Percentiles rank a stretch among this genome's conserved stretches.
Evolutionary conservation across 2,329 filamentous ascomycete species (phyloP).

Genomic region (Epicoccum nigrum): DNA sequence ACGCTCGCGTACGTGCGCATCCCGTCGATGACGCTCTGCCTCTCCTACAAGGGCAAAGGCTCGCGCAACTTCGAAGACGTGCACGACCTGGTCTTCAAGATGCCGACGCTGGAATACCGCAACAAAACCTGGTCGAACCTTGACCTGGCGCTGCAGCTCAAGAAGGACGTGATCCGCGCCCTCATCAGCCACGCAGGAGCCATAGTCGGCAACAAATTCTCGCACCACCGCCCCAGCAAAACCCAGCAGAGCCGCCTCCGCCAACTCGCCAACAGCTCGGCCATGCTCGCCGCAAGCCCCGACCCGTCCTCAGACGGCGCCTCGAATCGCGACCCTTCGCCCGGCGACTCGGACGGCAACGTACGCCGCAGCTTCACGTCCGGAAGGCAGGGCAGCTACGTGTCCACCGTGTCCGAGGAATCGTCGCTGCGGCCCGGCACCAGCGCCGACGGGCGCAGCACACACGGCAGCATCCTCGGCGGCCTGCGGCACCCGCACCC

Average conservation of each 20-base stretch:
- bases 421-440: slow-evolving; percentile 28
- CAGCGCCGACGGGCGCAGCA: slow-evolving; percentile 25
- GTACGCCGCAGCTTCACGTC: slow-evolving; percentile 40
- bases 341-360: slow-evolving; percentile 35
- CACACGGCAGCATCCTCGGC: slow-evolving; percentile 35
- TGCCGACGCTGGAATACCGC: slow-evolving; percentile 91
- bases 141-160: slow-evolving; percentile 87
- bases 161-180: slow-evolving; percentile 92
- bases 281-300: slow-evolving; percentile 58
- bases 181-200: slow-evolving; percentile 94
- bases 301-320: slow-evolving; percentile 43
- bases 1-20: slow-evolving; percentile 95
- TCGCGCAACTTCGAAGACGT: slow-evolving; percentile 96
- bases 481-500: slow-evolving; percentile 20
- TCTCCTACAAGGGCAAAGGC: slow-evolving; percentile 95
- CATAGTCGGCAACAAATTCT: slow-evolving; percentile 97
- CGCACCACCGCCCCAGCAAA: slow-evolving; percentile 80
- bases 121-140: slow-evolving; percentile 99
- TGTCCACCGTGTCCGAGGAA: slow-evolving; percentile 41
- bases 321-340: slow-evolving; percentile 40
- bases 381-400: slow-evolving; percentile 36
- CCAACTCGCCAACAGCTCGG: slow-evolving; percentile 80
- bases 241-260: slow-evolving; percentile 79
- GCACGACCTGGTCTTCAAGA: slow-evolving; percentile 94
- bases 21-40: slow-evolving; percentile 90